Conservation (phyloP, 2,329 filamentous ascomycete species). For the Annulohypoxylon truncatum region DNA sequence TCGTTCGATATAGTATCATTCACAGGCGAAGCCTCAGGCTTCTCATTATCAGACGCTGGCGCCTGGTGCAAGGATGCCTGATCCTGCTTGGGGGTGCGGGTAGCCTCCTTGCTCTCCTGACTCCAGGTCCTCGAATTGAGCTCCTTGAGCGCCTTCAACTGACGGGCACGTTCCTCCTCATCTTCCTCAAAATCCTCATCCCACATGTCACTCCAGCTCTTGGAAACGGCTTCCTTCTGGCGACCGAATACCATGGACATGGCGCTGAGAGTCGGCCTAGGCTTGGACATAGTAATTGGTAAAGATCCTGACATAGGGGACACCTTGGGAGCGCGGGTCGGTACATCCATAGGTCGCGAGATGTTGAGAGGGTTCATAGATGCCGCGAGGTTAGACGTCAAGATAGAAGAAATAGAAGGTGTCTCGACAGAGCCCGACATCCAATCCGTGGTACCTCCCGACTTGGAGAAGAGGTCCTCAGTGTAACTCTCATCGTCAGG, state of each 20-base stretch:
- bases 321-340: conserved; percentile 61
- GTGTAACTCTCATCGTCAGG: conserved; percentile 81
- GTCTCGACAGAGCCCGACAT: conserved; percentile 81
- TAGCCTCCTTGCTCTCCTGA: conserved; percentile 71
- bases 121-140: conserved; percentile 83
- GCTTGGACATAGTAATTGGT: conserved; percentile 83
- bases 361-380: conserved; percentile 82
- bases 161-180: conserved; percentile 71
- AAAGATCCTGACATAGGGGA: conserved; percentile 75
- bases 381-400: conserved; percentile 83
- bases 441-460: conserved; percentile 79
- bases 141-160: conserved; percentile 70
- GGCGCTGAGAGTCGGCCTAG: conserved; percentile 73
- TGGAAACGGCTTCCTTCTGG: conserved; percentile 83
- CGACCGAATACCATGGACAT: conserved; percentile 85
- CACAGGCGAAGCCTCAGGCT: conserved; percentile 53
- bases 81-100: conserved; percentile 50
- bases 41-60: conserved; percentile 57
- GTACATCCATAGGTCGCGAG: conserved; percentile 57
- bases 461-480: conserved; percentile 87
- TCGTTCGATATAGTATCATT: conserved; percentile 57
- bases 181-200: conserved; percentile 89
- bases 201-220: conserved; percentile 99
- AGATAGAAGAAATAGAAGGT: conserved; percentile 83
- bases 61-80: conserved; percentile 59